Evolutionary conservation across 2,329 filamentous ascomycete species (phyloP).

Genomic region (Ophiosphaerella herpotricha): DNA sequence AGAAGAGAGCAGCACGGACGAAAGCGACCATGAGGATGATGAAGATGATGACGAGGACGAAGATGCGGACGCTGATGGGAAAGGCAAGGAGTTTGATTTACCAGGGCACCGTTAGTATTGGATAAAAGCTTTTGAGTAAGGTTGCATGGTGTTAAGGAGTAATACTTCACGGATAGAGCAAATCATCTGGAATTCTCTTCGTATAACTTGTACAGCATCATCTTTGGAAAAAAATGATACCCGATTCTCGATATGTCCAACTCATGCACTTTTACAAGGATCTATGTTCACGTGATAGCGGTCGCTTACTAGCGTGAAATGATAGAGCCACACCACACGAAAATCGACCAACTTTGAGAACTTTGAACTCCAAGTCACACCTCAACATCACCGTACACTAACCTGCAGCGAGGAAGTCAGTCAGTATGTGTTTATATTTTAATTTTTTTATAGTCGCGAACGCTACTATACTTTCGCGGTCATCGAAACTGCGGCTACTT

Average conservation of each 20-base stretch:
- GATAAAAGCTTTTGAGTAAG: conserved; percentile 12
- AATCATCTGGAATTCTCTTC: no score
- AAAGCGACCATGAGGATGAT: conserved; percentile 40
- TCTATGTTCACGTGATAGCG: conserved; percentile 12
- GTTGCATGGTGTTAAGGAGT: conserved; percentile 1
- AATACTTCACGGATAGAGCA: no score
- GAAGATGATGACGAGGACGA: conserved; percentile 37
- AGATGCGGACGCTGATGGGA: conserved; percentile 23
- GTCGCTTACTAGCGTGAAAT: conserved; percentile 17
- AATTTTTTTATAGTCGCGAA: no score
- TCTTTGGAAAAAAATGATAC: conserved; percentile 4
- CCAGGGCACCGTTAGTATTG: conserved; percentile 38
- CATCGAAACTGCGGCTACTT: no score
- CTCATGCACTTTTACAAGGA: neutral
- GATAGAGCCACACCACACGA: conserved; percentile 15
- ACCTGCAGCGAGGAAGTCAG: conserved; percentile 30
- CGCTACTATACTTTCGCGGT: neutral
- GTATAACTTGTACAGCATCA: neutral
- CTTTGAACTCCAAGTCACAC: conserved; percentile 24
- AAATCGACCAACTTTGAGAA: conserved; percentile 13
- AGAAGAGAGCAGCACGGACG: conserved; percentile 39
- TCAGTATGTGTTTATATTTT: conserved; percentile 22
- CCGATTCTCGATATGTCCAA: neutral
- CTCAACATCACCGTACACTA: conserved; percentile 32
- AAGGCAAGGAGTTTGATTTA: conserved; percentile 39